A percentile compares a stretch with the other conserved stretches of the same genome.
Conservation (phyloP, 2,329 filamentous ascomycete species). For the Podosphaera fusca region DNA sequence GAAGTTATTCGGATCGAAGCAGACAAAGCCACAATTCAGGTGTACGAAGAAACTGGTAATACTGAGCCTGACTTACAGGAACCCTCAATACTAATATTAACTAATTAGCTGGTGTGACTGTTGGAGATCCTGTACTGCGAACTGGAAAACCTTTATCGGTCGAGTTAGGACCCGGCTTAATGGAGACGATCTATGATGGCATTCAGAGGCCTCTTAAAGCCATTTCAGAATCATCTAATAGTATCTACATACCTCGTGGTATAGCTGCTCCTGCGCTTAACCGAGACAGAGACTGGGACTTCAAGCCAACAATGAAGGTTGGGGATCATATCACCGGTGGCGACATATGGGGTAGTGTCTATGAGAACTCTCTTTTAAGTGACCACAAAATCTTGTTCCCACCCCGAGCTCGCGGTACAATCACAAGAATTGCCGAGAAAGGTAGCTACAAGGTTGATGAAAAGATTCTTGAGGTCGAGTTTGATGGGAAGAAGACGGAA, state of each 20-base stretch:
- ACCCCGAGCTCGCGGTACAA: conserved; percentile 71
- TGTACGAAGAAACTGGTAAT: conserved; percentile 93
- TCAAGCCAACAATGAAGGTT: conserved; percentile 74
- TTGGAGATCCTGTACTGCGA: conserved; percentile 75
- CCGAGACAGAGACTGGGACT: conserved; percentile 88
- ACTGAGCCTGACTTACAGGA: conserved; percentile 4
- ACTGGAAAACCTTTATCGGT: conserved; percentile 94
- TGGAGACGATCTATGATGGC: conserved; percentile 99
- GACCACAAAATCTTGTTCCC: conserved; percentile 87
- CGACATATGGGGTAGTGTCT: conserved; percentile 86
- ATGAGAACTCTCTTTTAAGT: conserved; percentile 84
- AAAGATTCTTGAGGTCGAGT: conserved; percentile 88
- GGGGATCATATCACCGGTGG: conserved; percentile 93
- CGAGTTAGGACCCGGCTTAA: conserved; percentile 84
- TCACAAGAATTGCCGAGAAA: conserved; percentile 73
- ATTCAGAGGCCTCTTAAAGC: conserved; percentile 84
- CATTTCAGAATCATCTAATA: conserved; percentile 54
- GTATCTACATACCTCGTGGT: conserved; percentile 95
- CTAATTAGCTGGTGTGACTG: conserved; percentile 68
- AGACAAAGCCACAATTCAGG: conserved; percentile 92
- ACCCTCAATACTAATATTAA: background rate
- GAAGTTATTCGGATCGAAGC: conserved; percentile 95
- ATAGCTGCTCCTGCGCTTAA: conserved; percentile 73
- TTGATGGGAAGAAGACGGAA: conserved; percentile 84
- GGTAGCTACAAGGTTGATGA: conserved; percentile 86